phyloP scores from a whole-genome alignment of 306 rosid genomes.

The Glycine soja region DNA sequence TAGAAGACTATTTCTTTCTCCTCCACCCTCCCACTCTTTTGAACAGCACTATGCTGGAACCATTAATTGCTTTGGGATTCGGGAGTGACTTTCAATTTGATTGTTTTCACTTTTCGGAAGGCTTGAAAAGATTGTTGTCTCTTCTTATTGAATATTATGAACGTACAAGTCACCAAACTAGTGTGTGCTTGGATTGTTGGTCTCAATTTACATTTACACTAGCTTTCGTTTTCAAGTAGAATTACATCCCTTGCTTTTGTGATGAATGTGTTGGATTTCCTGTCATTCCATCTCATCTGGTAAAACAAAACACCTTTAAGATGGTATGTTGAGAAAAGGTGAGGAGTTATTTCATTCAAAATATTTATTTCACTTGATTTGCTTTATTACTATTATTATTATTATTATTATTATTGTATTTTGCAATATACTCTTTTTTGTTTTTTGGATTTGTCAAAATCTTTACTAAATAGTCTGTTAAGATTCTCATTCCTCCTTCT shows the following conservation, averaged over 20 bases:
- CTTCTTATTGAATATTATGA: constrained; percentile 1
- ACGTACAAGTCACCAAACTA: too few species aligned
- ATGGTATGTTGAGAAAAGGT: too few species aligned
- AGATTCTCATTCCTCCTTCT: background rate
- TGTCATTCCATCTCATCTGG: too few species aligned
- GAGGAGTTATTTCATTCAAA: background rate
- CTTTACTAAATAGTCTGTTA: background rate
- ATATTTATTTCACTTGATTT: background rate
- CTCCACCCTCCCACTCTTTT: background rate
- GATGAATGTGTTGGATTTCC: too few species aligned
- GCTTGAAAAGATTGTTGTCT: background rate
- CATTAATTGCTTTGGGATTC: background rate
- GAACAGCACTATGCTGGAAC: too few species aligned
- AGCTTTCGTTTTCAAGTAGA: too few species aligned
- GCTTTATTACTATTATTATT: background rate
- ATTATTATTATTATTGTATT: background rate
- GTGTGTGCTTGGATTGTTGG: too few species aligned
- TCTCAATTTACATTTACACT: too few species aligned
- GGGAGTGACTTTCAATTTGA: background rate
- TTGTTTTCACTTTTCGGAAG: background rate
- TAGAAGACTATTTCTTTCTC: background rate
- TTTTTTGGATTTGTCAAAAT: background rate
- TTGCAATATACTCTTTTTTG: background rate
- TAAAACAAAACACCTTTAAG: too few species aligned
- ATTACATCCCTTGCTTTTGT: too few species aligned